A percentile compares a stretch with the other conserved stretches of the same genome.
Evolutionary conservation across 257 asterid genomes (phyloP).

Genomic region (Petrea volubilis): DNA sequence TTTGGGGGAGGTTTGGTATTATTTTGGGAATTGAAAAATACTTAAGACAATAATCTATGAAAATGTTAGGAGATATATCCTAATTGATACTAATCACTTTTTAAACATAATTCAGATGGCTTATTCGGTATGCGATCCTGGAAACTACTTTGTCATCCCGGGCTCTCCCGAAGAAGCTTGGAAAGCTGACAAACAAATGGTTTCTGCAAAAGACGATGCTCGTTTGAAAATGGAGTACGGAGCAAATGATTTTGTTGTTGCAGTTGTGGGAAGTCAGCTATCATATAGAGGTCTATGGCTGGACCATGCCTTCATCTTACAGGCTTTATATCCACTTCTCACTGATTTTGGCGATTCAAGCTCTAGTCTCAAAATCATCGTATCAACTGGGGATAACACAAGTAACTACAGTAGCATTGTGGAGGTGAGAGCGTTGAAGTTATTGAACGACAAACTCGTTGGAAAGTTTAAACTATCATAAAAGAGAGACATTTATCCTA

Average conservation of each 20-base stretch:
- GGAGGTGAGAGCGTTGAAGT: conserved; percentile 47
- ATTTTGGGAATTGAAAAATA: too few relatives aligned
- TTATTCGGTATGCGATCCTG: conserved; percentile 81
- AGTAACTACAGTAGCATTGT: conserved; percentile 69
- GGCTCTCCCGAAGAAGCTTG: conserved; percentile 78
- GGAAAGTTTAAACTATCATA: neutral
- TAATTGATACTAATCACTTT: neutral
- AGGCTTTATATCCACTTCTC: conserved; percentile 67
- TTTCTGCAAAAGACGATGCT: conserved; percentile 29
- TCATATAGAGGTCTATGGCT: conserved; percentile 85
- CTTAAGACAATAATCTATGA: too few relatives aligned
- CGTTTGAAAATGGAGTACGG: conserved; percentile 39
- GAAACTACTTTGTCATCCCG: conserved; percentile 88
- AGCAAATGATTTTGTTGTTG: conserved; percentile 57
- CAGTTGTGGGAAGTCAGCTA: conserved; percentile 75
- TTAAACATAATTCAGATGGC: conserved; percentile 57
- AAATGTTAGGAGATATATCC: too few relatives aligned
- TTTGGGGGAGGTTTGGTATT: too few relatives aligned
- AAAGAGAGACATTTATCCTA: too few relatives aligned
- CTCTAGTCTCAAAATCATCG: conserved; percentile 63
- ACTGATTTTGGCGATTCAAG: conserved; percentile 41
- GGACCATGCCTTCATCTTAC: conserved; percentile 84
- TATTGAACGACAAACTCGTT: neutral
- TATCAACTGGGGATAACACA: conserved; percentile 57
- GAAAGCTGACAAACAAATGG: conserved; percentile 49